Percentiles rank a stretch among this genome's conserved stretches.
phyloP scores from a whole-genome alignment of 352 stramenopile species.

The Pythium plurisporium region DNA sequence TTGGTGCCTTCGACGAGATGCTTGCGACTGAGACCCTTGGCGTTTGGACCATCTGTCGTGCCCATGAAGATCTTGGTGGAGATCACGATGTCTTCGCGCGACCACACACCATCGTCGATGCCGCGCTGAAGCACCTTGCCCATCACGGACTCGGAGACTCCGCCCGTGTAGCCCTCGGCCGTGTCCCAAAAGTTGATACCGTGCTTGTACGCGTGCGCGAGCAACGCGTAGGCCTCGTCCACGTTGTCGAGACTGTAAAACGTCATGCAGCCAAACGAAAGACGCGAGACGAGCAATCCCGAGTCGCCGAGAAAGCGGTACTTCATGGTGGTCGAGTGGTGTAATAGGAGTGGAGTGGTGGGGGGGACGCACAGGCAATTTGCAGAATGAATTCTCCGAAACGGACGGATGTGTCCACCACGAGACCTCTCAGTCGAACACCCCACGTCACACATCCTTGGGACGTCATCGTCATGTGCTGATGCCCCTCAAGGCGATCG shows the following conservation, averaged over 20 bases:
- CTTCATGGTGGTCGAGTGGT: too few species aligned
- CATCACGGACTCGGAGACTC: conserved; percentile 30
- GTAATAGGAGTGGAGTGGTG: too few species aligned
- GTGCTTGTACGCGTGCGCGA: conserved; percentile 8
- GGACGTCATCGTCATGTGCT: too few species aligned
- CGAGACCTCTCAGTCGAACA: too few species aligned
- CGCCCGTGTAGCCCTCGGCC: conserved; percentile 34
- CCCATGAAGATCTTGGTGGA: conserved; percentile 61
- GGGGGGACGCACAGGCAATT: too few species aligned
- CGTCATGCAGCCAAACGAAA: conserved; percentile 12
- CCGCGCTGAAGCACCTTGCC: conserved; percentile 28
- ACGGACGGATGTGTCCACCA: too few species aligned
- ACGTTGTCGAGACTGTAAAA: conserved; percentile 1
- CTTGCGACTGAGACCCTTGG: conserved; percentile 33
- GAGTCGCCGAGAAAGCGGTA: conserved; percentile 27
- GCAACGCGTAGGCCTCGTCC: conserved; percentile 8
- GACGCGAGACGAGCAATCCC: conserved; percentile 22
- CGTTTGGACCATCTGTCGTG: conserved; percentile 19
- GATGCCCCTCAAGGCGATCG: too few species aligned
- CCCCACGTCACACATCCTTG: too few species aligned
- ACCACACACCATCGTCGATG: conserved; percentile 23
- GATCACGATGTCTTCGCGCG: conserved; percentile 53
- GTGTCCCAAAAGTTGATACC: conserved; percentile 68
- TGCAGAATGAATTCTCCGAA: too few species aligned
- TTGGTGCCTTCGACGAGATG: conserved; percentile 48